Percentiles rank a stretch among this genome's conserved stretches.
These are phyloP conservation scores for Fusarium protoensiforme DNA, from an alignment of 2,329 filamentous ascomycete species.

Conservation along the genomic window DNA sequence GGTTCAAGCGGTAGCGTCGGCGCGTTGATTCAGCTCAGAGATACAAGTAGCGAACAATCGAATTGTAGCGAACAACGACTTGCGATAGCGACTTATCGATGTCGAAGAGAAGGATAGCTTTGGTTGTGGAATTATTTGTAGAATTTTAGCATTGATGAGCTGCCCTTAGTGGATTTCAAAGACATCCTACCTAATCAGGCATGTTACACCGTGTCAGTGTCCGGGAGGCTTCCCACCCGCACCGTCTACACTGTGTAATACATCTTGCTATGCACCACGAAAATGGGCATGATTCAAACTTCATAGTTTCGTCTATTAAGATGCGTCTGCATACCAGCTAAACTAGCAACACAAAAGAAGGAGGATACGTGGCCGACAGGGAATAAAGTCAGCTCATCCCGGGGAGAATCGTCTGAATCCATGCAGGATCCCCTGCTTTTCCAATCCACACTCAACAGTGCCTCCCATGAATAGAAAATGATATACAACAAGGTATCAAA, in stretches of 20 bases:
- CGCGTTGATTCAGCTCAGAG: background rate
- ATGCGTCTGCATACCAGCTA: background rate
- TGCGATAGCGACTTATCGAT: background rate
- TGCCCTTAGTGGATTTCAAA: constrained; percentile 28
- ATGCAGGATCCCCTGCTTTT: background rate
- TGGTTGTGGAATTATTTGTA: constrained; percentile 22
- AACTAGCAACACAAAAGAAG: background rate
- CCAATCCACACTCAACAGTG: background rate
- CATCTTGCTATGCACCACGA: background rate
- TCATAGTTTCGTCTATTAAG: background rate
- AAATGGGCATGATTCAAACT: background rate
- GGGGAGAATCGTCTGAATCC: background rate
- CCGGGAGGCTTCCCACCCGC: background rate
- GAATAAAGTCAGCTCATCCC: background rate
- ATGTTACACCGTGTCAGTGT: constrained; percentile 28
- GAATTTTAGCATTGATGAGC: constrained; percentile 17
- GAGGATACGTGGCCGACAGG: background rate
- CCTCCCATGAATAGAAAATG: background rate
- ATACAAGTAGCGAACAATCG: background rate
- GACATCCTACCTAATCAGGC: constrained; percentile 2
- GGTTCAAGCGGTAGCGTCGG: background rate
- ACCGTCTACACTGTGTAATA: background rate
- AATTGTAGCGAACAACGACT: background rate
- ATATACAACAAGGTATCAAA: constrained; percentile 13
- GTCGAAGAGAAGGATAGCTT: background rate